Percentiles rank a stretch among this genome's conserved stretches.
These are phyloP conservation scores for Gloeopeniophorella convolvens DNA, from an alignment of 768 basidiomycete species.

Conservation along the genomic window DNA sequence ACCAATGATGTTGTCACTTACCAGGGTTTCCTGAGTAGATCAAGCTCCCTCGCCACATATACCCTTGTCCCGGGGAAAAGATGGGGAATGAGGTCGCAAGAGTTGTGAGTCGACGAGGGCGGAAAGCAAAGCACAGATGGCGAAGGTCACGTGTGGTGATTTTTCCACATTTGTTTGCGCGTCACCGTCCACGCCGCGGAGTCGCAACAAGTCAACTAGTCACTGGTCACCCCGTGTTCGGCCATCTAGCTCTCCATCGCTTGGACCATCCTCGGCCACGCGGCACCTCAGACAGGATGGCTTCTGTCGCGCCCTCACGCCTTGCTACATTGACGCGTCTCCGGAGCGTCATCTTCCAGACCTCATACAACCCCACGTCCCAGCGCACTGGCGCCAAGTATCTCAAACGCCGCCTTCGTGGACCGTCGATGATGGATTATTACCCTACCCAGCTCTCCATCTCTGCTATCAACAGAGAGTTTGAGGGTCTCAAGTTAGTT, in stretches of 20 bases:
- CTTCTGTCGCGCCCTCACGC: conserved; percentile 40
- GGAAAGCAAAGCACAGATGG: no score
- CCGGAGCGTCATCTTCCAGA: conserved; percentile 75
- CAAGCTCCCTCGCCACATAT: no score
- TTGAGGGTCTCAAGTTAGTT: conserved; percentile 36
- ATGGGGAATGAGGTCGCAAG: no score
- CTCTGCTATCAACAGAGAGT: conserved; percentile 36
- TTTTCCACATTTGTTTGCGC: no score
- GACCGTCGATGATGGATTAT: conserved; percentile 81
- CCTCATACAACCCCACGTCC: conserved; percentile 78
- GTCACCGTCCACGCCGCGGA: no score
- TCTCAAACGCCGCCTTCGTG: conserved; percentile 72
- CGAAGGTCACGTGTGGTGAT: no score
- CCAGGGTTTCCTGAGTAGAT: no score
- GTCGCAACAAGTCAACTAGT: background rate
- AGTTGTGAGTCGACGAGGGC: no score
- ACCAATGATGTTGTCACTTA: no score
- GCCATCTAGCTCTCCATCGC: no score
- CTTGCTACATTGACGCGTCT: conserved; percentile 56
- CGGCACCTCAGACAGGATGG: conserved; percentile 23
- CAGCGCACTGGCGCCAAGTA: conserved; percentile 89
- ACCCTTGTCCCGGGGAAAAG: no score
- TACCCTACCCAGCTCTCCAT: conserved; percentile 64
- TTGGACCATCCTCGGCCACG: background rate
- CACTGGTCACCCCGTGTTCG: background rate